phyloP scores from a whole-genome alignment of 2,329 filamentous ascomycete species.

The Annulohypoxylon truncatum region DNA sequence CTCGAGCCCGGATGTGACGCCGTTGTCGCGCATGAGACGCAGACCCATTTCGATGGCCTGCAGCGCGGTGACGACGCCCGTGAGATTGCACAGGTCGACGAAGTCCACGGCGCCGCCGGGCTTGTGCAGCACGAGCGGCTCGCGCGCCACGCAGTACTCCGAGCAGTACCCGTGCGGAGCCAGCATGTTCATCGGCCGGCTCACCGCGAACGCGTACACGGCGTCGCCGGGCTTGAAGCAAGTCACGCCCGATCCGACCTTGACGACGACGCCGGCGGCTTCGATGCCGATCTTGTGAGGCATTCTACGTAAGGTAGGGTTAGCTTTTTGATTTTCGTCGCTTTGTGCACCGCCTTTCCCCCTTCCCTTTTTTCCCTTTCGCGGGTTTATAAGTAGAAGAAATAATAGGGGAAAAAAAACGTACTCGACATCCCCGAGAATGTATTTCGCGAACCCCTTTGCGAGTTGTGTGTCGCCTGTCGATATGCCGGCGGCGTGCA shows the following conservation, averaged over 20 bases:
- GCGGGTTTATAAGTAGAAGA: background rate
- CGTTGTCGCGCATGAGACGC: constrained; percentile 49
- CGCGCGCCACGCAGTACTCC: constrained; percentile 55
- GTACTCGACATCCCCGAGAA: constrained; percentile 48
- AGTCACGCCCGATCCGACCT: constrained; percentile 47
- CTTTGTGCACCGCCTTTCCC: background rate
- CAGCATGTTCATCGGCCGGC: constrained; percentile 52
- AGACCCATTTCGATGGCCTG: constrained; percentile 58
- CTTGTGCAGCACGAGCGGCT: constrained; percentile 51
- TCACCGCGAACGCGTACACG: constrained; percentile 51
- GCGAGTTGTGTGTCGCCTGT: constrained; percentile 52
- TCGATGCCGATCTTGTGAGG: constrained; percentile 45
- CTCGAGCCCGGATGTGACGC: constrained; percentile 52
- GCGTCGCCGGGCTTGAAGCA: constrained; percentile 50
- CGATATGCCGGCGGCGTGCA: constrained; percentile 54
- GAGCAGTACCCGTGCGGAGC: constrained; percentile 52
- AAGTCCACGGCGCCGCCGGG: constrained; percentile 45
- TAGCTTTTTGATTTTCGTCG: background rate
- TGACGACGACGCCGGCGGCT: constrained; percentile 49
- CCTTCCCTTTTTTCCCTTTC: background rate
- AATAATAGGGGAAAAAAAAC: constrained; percentile 16
- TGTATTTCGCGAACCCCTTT: constrained; percentile 42
- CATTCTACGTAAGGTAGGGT: constrained; percentile 28
- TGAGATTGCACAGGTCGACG: constrained; percentile 47
- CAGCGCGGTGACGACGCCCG: constrained; percentile 53